Conservation (phyloP, 78 protist genomes). For the Chrysochromulina parva region DNA sequence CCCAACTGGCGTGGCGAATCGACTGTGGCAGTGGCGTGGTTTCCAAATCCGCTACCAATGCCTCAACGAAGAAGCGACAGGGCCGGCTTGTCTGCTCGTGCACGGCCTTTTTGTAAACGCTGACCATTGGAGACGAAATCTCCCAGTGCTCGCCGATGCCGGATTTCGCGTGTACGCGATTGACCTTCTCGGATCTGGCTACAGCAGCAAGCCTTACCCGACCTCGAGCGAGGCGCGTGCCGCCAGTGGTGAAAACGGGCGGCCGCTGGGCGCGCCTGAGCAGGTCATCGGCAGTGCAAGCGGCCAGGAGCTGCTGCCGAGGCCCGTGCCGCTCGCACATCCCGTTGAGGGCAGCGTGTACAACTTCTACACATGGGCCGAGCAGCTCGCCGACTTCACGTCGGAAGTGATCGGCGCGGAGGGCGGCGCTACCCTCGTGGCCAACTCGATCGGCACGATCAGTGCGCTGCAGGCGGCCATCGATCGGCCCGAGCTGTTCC, state of each 20-base stretch:
- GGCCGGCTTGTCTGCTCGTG: constrained; percentile 22
- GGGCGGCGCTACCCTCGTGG: not conserved
- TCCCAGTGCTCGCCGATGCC: constrained; percentile 23
- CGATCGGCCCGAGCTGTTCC: not conserved
- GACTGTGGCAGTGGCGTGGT: constrained; percentile 25
- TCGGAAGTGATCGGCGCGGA: constrained; percentile 4
- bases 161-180: constrained; percentile 37
- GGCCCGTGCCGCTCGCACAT: not conserved
- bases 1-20: no score
- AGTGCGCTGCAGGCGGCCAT: constrained; percentile 34
- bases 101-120: constrained; percentile 54
- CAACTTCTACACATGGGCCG: constrained; percentile 58
- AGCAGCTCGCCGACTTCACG: constrained; percentile 34
- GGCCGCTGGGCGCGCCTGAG: not conserved
- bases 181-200: constrained; percentile 54
- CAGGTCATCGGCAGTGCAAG: not conserved
- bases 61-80: not conserved
- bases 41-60: constrained; percentile 24
- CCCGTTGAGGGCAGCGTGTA: constrained; percentile 7
- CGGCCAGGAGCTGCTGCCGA: not conserved
- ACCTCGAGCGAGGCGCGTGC: not conserved
- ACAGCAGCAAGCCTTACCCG: constrained; percentile 46
- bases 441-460: constrained; percentile 8
- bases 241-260: not conserved
- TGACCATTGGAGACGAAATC: constrained; percentile 52